Evolutionary conservation across 805 yeast species (phyloP), one percentile per base, ranked within the genome.

Genomic region (Candida qinlingensis): DNA sequence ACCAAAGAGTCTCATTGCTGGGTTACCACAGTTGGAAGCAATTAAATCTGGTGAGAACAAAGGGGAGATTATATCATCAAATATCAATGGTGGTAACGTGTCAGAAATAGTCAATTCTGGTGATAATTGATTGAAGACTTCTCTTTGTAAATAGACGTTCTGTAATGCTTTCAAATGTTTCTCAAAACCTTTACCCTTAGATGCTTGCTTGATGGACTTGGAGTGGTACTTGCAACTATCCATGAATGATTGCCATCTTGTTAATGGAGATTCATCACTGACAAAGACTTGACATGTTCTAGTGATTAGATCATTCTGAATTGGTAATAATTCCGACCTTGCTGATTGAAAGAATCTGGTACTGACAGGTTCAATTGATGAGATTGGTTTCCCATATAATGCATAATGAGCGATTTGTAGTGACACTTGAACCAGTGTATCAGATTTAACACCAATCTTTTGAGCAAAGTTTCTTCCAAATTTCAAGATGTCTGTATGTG

Each of bases 361-460:
- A 5, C 90, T 81, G 2, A 96, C 91, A 2, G 96, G 96, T 67
- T 90, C 97, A 57, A 87, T 84, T 1, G 96, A 85, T 53, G 92
- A 86, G 56, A 86, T 94, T 48, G 87, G 87, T 60, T 83, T 85
- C 19, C 97, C 97, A 59, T 90, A 90, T 39, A 90, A 72, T 0
- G 96, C 94, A 64, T 89, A 90, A 65, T 90, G 91, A 3, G 96
- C 88, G 7, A 92, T 83, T 64, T 90, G 97, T 66, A 90, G 80
- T 7, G 94, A 86, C 79, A 90, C 79, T 65, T 90, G 97, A 38
- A 89, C 84, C 71, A 86, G 85, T 0, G 96, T 92, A 70, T 90
- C 97, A 0, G 96, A 91, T 40, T 88, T 83, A 61, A 81, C 80
- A 39, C 90, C 92, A 81, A 86, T 79, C 52, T 81, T 83, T 57